Percentiles rank a stretch among this genome's conserved stretches.
phyloP scores from a whole-genome alignment of 495 filamentous ascomycete genomes.

The Neurospora tetraspora region DNA sequence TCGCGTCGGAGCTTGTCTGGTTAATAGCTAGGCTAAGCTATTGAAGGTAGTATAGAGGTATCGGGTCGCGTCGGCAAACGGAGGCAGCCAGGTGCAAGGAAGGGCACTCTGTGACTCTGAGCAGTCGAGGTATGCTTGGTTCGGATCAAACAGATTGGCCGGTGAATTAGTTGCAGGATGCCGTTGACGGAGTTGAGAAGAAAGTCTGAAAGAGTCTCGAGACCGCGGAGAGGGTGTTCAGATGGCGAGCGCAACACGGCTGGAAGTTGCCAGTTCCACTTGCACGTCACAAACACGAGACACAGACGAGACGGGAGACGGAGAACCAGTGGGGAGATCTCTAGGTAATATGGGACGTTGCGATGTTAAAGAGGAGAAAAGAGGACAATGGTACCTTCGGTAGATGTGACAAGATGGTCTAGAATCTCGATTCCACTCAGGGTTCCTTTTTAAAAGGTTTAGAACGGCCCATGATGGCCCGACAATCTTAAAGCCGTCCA shows the following conservation, averaged over 20 bases:
- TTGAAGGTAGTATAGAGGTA: neutral
- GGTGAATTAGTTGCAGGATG: neutral
- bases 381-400: neutral
- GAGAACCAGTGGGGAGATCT: slow-evolving; percentile 1
- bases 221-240: neutral
- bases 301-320: neutral
- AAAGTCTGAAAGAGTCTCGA: neutral
- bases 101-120: neutral
- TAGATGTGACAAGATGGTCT: neutral
- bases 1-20: neutral
- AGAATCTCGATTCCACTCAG: neutral
- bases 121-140: neutral
- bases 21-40: neutral
- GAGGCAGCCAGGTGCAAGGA: neutral
- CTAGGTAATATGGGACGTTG: neutral
- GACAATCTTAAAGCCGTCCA: neutral
- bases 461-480: neutral
- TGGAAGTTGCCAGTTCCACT: neutral
- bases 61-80: neutral
- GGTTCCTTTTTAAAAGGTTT: neutral
- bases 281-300: neutral
- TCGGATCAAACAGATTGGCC: neutral
- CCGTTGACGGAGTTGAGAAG: neutral
- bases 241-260: neutral
- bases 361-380: neutral